These are phyloP conservation scores for Immersiporthe knoxdaviesiana DNA, from an alignment of 2,329 filamentous ascomycete species.

Conservation along the genomic window DNA sequence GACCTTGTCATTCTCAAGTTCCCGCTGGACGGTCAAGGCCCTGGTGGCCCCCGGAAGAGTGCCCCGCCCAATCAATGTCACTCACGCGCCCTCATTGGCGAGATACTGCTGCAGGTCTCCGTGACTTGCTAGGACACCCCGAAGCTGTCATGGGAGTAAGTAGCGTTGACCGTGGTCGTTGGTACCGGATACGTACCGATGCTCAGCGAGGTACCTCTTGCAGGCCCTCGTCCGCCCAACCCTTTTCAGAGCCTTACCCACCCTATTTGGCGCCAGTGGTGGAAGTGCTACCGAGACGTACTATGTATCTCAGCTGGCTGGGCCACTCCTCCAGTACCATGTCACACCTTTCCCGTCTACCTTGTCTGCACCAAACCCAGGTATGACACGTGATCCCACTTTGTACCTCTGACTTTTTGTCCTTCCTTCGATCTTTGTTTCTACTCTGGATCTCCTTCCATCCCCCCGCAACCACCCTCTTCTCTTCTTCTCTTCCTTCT, in stretches of 20 bases:
- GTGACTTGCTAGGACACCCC: slow-evolving; percentile 11
- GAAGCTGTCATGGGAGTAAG: slow-evolving; percentile 17
- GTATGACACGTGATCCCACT: slow-evolving; percentile 2
- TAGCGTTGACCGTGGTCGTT: not conserved
- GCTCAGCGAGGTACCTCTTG: not conserved
- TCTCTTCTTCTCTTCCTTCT: not conserved
- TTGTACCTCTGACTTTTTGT: slow-evolving; percentile 18
- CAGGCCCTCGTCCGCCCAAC: not conserved
- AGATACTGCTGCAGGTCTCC: slow-evolving; percentile 23
- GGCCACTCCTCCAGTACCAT: slow-evolving; percentile 4
- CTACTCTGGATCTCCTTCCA: not conserved
- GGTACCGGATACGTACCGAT: not conserved
- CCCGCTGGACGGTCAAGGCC: slow-evolving; percentile 19
- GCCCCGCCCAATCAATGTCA: slow-evolving; percentile 15
- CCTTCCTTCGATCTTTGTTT: slow-evolving; percentile 7
- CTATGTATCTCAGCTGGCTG: not conserved
- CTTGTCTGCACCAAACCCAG: not conserved
- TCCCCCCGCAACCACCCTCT: not conserved
- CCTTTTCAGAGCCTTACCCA: not conserved
- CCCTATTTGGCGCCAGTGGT: not conserved
- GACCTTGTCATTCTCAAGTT: slow-evolving; percentile 12
- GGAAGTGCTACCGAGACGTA: not conserved
- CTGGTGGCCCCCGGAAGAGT: slow-evolving; percentile 11
- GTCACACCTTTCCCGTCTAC: slow-evolving; percentile 6
- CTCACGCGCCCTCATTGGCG: slow-evolving; percentile 23